A percentile compares a stretch with the other conserved stretches of the same genome.
These are phyloP conservation scores for Phytophthora kernoviae DNA, from an alignment of 352 stramenopile species.

Conservation along the genomic window DNA sequence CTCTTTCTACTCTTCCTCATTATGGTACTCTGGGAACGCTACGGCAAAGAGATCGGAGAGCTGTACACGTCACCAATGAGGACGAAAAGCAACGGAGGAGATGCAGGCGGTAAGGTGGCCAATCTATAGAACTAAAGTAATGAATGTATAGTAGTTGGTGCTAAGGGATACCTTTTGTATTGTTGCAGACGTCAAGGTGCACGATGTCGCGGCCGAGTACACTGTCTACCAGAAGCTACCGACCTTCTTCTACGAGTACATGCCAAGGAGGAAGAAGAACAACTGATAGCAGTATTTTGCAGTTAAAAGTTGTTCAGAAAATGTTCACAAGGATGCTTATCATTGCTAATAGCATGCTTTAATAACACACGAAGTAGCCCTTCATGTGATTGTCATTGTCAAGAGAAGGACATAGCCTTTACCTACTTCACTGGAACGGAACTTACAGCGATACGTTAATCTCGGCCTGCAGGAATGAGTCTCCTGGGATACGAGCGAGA, in stretches of 20 bases:
- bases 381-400: neutral
- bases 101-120: conserved; percentile 30
- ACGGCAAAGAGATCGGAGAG: conserved; percentile 83
- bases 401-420: conserved; percentile 5
- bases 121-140: neutral
- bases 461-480: conserved; percentile 89
- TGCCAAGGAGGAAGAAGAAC: conserved; percentile 69
- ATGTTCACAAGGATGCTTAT: no score
- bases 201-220: conserved; percentile 81
- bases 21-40: conserved; percentile 80
- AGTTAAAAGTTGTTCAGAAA: neutral
- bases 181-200: conserved; percentile 55
- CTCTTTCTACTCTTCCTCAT: conserved; percentile 88
- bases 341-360: no score
- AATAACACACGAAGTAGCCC: no score
- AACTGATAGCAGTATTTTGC: conserved; percentile 16
- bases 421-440: conserved; percentile 12
- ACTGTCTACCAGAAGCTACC: conserved; percentile 86
- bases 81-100: conserved; percentile 20
- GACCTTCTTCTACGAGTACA: conserved; percentile 91
- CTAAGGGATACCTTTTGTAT: neutral
- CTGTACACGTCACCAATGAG: conserved; percentile 66
- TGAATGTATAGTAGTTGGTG: neutral
- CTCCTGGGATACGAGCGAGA: conserved; percentile 79
- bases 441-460: conserved; percentile 87